Percentiles rank a stretch among this genome's conserved stretches.
phyloP scores from a whole-genome alignment of 257 asterid genomes.

The Penstemon barbatus region DNA sequence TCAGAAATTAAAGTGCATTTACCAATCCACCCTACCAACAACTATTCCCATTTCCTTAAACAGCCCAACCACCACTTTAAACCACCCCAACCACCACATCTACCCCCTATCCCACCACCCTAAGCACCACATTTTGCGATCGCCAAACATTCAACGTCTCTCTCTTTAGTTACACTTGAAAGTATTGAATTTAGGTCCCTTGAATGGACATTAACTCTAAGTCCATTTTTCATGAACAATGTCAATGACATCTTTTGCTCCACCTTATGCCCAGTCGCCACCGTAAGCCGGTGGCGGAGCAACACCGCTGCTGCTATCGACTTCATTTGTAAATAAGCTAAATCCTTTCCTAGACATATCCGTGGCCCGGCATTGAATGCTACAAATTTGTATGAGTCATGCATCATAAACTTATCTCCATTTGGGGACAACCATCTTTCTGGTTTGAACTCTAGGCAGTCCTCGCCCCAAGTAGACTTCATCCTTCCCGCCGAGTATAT shows the following conservation, averaged over 20 bases:
- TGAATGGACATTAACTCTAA: slow-evolving; percentile 38
- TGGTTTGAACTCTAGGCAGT: slow-evolving; percentile 72
- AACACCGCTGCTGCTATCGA: slow-evolving; percentile 82
- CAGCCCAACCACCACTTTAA: slow-evolving; percentile 46
- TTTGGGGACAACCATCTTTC: slow-evolving; percentile 71
- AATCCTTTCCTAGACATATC: slow-evolving; percentile 78
- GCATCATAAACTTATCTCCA: slow-evolving; percentile 51
- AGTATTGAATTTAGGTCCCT: slow-evolving; percentile 51
- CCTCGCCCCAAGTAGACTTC: slow-evolving; percentile 86
- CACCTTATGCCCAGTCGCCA: slow-evolving; percentile 61
- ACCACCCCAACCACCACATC: slow-evolving; percentile 47
- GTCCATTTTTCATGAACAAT: slow-evolving; percentile 81
- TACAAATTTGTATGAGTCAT: slow-evolving; percentile 76
- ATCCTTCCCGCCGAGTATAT: slow-evolving; percentile 88
- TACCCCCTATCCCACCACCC: slow-evolving; percentile 25
- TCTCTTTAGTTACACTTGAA: slow-evolving; percentile 28
- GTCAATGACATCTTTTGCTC: slow-evolving; percentile 94
- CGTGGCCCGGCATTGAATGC: slow-evolving; percentile 95
- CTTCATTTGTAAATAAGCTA: slow-evolving; percentile 89
- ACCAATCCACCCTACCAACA: slow-evolving; percentile 35
- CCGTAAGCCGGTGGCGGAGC: slow-evolving; percentile 66
- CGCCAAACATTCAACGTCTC: not conserved
- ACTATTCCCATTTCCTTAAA: slow-evolving; percentile 7
- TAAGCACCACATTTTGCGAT: slow-evolving; percentile 24
- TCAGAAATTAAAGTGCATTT: slow-evolving; percentile 27